Evolutionary conservation across 352 stramenopile genomes (phyloP).

Genomic region (Elongisporangium anandrum): DNA sequence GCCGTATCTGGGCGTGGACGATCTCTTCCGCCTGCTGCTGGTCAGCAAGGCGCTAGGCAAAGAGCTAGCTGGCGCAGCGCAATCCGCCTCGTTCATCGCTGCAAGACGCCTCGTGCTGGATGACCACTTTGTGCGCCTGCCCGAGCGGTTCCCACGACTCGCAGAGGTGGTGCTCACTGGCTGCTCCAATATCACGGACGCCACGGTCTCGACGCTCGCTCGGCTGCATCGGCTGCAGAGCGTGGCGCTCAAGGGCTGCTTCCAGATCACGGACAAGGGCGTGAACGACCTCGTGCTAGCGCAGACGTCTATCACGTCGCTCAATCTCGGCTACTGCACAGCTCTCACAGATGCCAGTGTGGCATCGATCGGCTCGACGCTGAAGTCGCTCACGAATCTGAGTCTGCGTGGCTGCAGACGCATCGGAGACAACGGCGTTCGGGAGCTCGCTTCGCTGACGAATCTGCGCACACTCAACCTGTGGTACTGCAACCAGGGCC

Average conservation of each 20-base stretch:
- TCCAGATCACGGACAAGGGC: conserved; percentile 43
- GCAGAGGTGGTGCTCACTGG: conserved; percentile 56
- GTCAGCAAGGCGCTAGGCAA: conserved; percentile 34
- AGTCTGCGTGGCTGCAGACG: conserved; percentile 59
- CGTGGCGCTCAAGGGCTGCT: conserved; percentile 66
- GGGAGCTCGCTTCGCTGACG: conserved; percentile 26
- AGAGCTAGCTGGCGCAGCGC: conserved; percentile 40
- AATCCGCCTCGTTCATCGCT: conserved; percentile 52
- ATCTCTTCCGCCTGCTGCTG: conserved; percentile 49
- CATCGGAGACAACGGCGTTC: conserved; percentile 51
- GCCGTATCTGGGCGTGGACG: conserved; percentile 35
- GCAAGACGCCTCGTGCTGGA: conserved; percentile 39
- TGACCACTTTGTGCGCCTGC: conserved; percentile 31
- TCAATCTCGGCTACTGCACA: conserved; percentile 79
- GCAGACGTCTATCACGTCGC: conserved; percentile 36
- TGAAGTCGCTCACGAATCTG: conserved; percentile 42
- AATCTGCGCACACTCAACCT: conserved; percentile 58
- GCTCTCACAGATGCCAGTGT: conserved; percentile 63
- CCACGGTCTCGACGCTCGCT: conserved; percentile 31
- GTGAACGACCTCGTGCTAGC: conserved; percentile 11
- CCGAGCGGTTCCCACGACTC: conserved; percentile 44
- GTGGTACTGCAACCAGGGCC: conserved; percentile 80
- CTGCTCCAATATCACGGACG: conserved; percentile 53
- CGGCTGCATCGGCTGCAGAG: conserved; percentile 29
- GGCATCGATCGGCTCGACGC: conserved; percentile 25